Evolutionary conservation across 169 alveolate species (phyloP).

Genomic region (Plasmodium yoelii): DNA sequence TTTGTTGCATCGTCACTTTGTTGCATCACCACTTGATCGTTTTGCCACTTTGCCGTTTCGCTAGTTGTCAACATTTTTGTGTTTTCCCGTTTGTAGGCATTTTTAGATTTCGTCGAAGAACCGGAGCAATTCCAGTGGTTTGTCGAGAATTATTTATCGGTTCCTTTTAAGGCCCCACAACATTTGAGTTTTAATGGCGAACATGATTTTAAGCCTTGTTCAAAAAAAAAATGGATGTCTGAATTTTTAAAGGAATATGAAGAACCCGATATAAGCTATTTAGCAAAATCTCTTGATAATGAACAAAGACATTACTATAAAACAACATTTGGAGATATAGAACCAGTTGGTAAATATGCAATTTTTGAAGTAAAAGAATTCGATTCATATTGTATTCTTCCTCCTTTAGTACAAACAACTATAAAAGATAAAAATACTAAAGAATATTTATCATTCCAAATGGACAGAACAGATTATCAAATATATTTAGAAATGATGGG

Average conservation of each 20-base stretch:
- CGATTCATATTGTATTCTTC: constrained; percentile 43
- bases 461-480: constrained; percentile 50
- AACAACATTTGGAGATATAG: neutral
- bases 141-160: constrained; percentile 51
- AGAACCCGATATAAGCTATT: constrained; percentile 27
- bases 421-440: constrained; percentile 2
- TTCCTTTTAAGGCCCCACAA: constrained; percentile 24
- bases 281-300: constrained; percentile 23
- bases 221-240: constrained; percentile 36
- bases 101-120: constrained; percentile 61
- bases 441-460: constrained; percentile 16
- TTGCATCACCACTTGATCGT: no score
- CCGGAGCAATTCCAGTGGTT: constrained; percentile 76
- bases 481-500: constrained; percentile 26
- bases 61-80: no score
- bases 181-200: constrained; percentile 2
- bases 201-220: constrained; percentile 14
- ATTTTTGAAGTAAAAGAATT: constrained; percentile 36
- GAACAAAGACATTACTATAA: constrained; percentile 31
- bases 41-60: neutral
- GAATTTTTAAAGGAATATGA: constrained; percentile 54
- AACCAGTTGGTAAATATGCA: constrained; percentile 56
- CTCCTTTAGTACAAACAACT: constrained; percentile 41
- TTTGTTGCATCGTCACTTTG: no score
- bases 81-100: constrained; percentile 1